Percentiles rank a stretch among this genome's conserved stretches.
Evolutionary conservation across 2,329 filamentous ascomycete genomes (phyloP).

Genomic region (Rutstroemia sp.): DNA sequence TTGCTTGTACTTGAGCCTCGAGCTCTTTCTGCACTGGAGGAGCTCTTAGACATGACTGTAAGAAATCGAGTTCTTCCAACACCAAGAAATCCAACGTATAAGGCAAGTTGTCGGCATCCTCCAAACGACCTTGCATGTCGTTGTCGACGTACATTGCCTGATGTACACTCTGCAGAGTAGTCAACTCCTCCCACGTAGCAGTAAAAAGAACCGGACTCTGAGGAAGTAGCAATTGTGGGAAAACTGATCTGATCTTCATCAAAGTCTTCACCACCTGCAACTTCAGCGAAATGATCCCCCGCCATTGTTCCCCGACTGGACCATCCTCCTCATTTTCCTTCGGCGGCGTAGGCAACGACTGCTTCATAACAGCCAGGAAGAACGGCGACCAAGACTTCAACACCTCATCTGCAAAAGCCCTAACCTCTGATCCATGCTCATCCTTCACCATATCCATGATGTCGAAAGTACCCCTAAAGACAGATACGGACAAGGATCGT

Average conservation of each 20-base stretch:
- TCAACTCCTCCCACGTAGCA: constrained; percentile 83
- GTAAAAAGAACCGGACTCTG: constrained; percentile 80
- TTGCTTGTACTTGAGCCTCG: constrained; percentile 63
- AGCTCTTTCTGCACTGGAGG: constrained; percentile 84
- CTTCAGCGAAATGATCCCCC: constrained; percentile 79
- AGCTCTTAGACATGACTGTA: constrained; percentile 84
- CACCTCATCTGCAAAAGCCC: constrained; percentile 80
- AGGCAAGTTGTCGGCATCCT: constrained; percentile 84
- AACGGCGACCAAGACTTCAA: constrained; percentile 83
- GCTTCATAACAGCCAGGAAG: constrained; percentile 73
- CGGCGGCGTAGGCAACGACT: constrained; percentile 56
- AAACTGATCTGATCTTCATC: constrained; percentile 79
- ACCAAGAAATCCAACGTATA: constrained; percentile 93
- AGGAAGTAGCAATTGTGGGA: constrained; percentile 72
- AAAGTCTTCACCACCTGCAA: constrained; percentile 90
- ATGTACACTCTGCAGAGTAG: constrained; percentile 63
- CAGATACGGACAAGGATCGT: constrained; percentile 77
- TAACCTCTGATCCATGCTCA: constrained; percentile 79
- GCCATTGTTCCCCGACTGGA: constrained; percentile 58
- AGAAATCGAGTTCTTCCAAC: constrained; percentile 88
- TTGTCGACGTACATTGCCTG: constrained; percentile 78
- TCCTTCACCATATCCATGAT: constrained; percentile 96
- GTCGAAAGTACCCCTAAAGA: constrained; percentile 89
- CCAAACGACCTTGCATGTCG: constrained; percentile 78
- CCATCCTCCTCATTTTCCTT: constrained; percentile 47